These are phyloP conservation scores for Mortierella claussenii DNA, from an alignment of 192 early-diverging fungal species.

Conservation along the genomic window DNA sequence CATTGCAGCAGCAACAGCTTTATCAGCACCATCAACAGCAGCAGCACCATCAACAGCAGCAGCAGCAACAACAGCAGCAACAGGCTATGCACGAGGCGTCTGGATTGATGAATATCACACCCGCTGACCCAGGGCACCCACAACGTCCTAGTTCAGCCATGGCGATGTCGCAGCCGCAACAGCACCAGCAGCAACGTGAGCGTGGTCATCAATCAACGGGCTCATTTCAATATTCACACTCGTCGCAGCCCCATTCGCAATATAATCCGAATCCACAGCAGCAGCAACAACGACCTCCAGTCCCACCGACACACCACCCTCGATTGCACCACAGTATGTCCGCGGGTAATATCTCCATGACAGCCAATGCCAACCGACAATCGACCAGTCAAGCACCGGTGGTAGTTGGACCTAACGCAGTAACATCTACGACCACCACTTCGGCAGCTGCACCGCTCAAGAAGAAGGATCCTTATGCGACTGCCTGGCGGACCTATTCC, in stretches of 20 bases:
- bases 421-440: background rate
- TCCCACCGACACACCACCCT: constrained; percentile 35
- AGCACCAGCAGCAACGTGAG: constrained; percentile 1
- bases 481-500: constrained; percentile 51
- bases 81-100: constrained; percentile 4
- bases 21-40: constrained; percentile 19
- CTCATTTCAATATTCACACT: constrained; percentile 10
- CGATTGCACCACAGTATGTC: constrained; percentile 46
- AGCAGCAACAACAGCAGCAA: constrained; percentile 24
- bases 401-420: background rate
- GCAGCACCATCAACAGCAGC: constrained; percentile 4
- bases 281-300: constrained; percentile 42
- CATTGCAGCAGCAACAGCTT: constrained; percentile 24
- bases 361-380: constrained; percentile 11
- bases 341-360: constrained; percentile 34
- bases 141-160: constrained; percentile 4
- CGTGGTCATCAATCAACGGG: constrained; percentile 15
- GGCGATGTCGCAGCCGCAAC: constrained; percentile 8
- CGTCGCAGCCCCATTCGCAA: constrained; percentile 2
- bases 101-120: constrained; percentile 7
- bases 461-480: constrained; percentile 51
- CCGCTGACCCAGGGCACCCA: constrained; percentile 1
- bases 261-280: constrained; percentile 3
- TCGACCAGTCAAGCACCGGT: background rate
- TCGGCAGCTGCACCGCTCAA: constrained; percentile 7